phyloP scores from a whole-genome alignment of 2,329 filamentous ascomycete genomes.

The Plectosphaerella cucumerina region DNA sequence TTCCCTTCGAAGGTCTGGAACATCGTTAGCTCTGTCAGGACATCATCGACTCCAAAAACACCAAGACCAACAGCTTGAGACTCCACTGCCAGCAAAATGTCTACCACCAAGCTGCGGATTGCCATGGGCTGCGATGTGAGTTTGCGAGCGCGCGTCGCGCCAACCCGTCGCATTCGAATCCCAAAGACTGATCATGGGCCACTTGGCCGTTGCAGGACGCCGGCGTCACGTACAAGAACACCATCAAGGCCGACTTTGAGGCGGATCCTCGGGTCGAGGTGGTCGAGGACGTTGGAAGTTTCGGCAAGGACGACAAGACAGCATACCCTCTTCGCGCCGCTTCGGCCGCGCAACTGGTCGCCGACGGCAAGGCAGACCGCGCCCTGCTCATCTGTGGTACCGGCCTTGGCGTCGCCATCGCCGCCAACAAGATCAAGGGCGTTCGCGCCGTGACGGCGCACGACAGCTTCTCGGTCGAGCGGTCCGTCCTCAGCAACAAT shows the following conservation, averaged over 20 bases:
- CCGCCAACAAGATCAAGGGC: conserved; percentile 84
- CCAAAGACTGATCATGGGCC: not conserved
- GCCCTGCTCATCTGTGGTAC: conserved; percentile 83
- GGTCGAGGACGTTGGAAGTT: conserved; percentile 72
- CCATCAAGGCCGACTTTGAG: conserved; percentile 69
- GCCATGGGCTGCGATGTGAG: conserved; percentile 52
- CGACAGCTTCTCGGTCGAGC: conserved; percentile 79
- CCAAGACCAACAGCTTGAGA: too few species aligned
- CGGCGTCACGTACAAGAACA: conserved; percentile 73
- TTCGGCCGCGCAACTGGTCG: conserved; percentile 61
- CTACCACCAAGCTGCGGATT: conserved; percentile 41
- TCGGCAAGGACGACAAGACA: conserved; percentile 64
- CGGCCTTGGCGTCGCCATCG: conserved; percentile 80
- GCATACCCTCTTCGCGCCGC: conserved; percentile 79
- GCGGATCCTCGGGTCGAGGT: conserved; percentile 61
- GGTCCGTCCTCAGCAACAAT: conserved; percentile 77
- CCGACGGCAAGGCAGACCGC: conserved; percentile 64
- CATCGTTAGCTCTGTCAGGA: too few species aligned
- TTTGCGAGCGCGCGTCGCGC: conserved; percentile 5
- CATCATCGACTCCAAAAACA: too few species aligned
- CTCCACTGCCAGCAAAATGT: not conserved
- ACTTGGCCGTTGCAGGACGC: conserved; percentile 47
- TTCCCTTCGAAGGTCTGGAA: not conserved
- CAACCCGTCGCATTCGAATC: not conserved
- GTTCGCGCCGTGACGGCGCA: conserved; percentile 86